These are phyloP conservation scores for Yamadazyma sp. DNA, from an alignment of 1,139 yeast genomes.

Conservation along the genomic window DNA sequence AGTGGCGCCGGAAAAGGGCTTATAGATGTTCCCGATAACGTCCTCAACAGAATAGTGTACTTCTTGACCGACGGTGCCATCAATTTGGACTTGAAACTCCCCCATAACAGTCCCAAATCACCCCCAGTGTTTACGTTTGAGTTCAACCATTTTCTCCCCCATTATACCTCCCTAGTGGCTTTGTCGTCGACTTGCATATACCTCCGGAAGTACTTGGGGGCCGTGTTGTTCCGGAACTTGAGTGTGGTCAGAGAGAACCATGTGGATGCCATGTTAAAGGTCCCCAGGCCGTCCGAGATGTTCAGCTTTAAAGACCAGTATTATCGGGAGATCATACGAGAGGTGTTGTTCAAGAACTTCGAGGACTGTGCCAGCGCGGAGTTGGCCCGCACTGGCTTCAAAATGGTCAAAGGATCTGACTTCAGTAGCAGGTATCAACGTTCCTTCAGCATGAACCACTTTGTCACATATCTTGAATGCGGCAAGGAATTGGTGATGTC, in stretches of 20 bases:
- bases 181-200: conserved; percentile 27
- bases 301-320: conserved; percentile 25
- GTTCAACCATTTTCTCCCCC: conserved; percentile 13
- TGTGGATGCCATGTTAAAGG: conserved; percentile 27
- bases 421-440: conserved; percentile 21
- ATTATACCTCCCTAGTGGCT: conserved; percentile 18
- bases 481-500: conserved; percentile 20
- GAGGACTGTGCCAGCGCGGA: conserved; percentile 22
- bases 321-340: conserved; percentile 24
- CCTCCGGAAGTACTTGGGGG: conserved; percentile 24
- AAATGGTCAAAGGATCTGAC: conserved; percentile 17
- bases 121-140: conserved; percentile 14
- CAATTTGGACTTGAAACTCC: conserved; percentile 6
- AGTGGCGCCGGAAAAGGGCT: background rate
- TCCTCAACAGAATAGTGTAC: conserved; percentile 18
- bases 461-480: conserved; percentile 27
- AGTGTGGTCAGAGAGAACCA: conserved; percentile 31
- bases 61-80: conserved; percentile 15
- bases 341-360: conserved; percentile 20
- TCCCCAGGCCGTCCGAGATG: conserved; percentile 21
- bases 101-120: background rate
- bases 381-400: conserved; percentile 22
- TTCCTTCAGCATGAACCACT: conserved; percentile 20
- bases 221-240: conserved; percentile 19
- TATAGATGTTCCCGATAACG: conserved; percentile 19